Evolutionary conservation across 306 rosid species (phyloP), one percentile per base, ranked within the genome.

Genomic region (Quercus engelmannii): DNA sequence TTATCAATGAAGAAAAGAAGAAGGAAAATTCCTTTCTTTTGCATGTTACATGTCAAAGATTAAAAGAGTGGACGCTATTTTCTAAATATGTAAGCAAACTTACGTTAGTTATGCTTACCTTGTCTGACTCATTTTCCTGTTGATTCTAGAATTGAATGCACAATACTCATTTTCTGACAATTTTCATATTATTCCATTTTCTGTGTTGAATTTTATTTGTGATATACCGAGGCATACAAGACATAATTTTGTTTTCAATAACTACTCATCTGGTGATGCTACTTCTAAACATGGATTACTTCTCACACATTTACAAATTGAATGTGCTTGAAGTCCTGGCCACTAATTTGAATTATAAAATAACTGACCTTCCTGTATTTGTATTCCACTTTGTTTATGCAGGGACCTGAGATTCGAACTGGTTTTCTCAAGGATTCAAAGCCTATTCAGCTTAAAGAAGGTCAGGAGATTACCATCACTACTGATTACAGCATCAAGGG

Each of bases 381-480:
- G 67, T 20, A 63, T 65, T 82, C 33, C 38, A 41, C 64, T 80
- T 69, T 82, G 11, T 79, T 61, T 43, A 57, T 79, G 62, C 71
- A 94, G 98, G 98, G 98, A 62, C 98, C 98, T 54, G 98, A 94
- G 90, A 94, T 94, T 85, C 92, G 98, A 49, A 94, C 98, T 74
- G 98, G 98, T 77, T 92, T 92, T 80, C 84, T 94, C 41, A 78
- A 88, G 79, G 93, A 91, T 92, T 94, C 90, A 58, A 94, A 92
- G 74, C 89, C 97, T 70, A 83, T 94, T 86, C 96, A 92, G 76
- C 94, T 94, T 57, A 94, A 91, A 81, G 97, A 94, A 89, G 96
- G 97, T 25, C 96, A 91, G 82, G 98, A 94, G 80, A 89, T 94
- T 71, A 88, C 90, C 81, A 91, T 94, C 55, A 85, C 89, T 78